phyloP scores from a whole-genome alignment of 1,139 yeast genomes.

The Cylindricascospora bacillispora region DNA sequence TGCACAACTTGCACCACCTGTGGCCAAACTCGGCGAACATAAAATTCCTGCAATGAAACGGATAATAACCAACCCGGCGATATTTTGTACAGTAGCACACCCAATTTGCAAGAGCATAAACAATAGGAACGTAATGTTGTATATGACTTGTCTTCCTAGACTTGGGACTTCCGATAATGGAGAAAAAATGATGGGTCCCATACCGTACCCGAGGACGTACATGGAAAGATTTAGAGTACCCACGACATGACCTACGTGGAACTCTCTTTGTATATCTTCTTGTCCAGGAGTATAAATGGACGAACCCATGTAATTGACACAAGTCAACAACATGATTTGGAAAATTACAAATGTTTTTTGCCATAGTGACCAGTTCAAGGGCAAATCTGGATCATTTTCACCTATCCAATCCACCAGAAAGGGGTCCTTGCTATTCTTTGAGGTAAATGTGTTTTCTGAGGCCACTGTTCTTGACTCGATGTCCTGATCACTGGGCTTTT shows the following conservation, averaged over 20 bases:
- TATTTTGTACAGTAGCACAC: slow-evolving; percentile 42
- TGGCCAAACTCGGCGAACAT: slow-evolving; percentile 46
- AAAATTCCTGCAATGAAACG: slow-evolving; percentile 43
- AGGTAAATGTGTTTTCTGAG: neutral
- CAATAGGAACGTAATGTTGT: slow-evolving; percentile 37
- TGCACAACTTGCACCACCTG: slow-evolving; percentile 46
- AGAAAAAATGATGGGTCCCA: slow-evolving; percentile 42
- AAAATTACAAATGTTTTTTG: slow-evolving; percentile 31
- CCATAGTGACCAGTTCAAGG: slow-evolving; percentile 39
- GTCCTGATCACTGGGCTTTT: neutral
- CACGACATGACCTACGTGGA: slow-evolving; percentile 14
- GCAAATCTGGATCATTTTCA: slow-evolving; percentile 42
- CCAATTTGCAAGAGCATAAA: slow-evolving; percentile 51
- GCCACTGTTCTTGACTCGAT: neutral
- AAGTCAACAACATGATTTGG: slow-evolving; percentile 35
- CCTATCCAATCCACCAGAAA: slow-evolving; percentile 14
- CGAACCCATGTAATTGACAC: slow-evolving; percentile 47
- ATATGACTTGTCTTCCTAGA: slow-evolving; percentile 44
- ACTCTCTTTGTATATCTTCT: slow-evolving; percentile 9
- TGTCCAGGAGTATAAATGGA: slow-evolving; percentile 49
- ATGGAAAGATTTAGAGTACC: slow-evolving; percentile 12
- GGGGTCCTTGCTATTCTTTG: slow-evolving; percentile 4
- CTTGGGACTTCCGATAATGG: slow-evolving; percentile 42
- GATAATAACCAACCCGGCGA: slow-evolving; percentile 38
- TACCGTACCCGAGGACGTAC: slow-evolving; percentile 41